Evolutionary conservation across 805 yeast species (phyloP).

Genomic region (Metschnikowia dekortorum): DNA sequence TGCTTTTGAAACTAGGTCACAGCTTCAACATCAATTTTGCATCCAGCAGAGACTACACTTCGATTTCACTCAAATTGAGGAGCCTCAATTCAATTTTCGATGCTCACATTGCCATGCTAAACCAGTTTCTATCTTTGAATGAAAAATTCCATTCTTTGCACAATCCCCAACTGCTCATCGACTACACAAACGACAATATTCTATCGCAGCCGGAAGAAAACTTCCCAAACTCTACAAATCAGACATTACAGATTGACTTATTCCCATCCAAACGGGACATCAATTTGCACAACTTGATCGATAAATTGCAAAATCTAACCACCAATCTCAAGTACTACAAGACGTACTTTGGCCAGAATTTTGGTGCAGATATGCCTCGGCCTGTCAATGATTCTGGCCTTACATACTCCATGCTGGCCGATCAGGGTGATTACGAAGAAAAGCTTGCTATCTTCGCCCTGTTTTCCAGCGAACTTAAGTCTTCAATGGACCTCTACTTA

Average conservation of each 20-base stretch:
- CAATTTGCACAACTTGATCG: slow-evolving; percentile 24
- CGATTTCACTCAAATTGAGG: slow-evolving; percentile 16
- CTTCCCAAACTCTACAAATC: background rate
- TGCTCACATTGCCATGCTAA: slow-evolving; percentile 22
- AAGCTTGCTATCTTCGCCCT: slow-evolving; percentile 33
- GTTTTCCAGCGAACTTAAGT: slow-evolving; percentile 29
- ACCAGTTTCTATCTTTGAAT: slow-evolving; percentile 21
- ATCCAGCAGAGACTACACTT: slow-evolving; percentile 1
- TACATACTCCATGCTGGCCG: slow-evolving; percentile 3
- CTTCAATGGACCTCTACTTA: slow-evolving; percentile 28
- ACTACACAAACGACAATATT: slow-evolving; percentile 16
- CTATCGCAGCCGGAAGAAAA: slow-evolving; percentile 3
- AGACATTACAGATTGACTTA: background rate
- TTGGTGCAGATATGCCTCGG: background rate
- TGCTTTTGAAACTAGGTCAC: slow-evolving; percentile 26
- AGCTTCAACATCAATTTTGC: slow-evolving; percentile 11
- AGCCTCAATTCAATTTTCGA: slow-evolving; percentile 19
- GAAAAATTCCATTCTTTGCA: slow-evolving; percentile 23
- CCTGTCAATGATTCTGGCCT: background rate
- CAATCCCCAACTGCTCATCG: slow-evolving; percentile 7
- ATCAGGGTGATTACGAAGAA: slow-evolving; percentile 32
- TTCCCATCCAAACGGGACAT: slow-evolving; percentile 11
- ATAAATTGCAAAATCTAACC: slow-evolving; percentile 28
- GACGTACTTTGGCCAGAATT: slow-evolving; percentile 21
- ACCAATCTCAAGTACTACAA: slow-evolving; percentile 35